Evolutionary conservation across 345 rosid genomes (phyloP).

Genomic region (Sonneratia alba): DNA sequence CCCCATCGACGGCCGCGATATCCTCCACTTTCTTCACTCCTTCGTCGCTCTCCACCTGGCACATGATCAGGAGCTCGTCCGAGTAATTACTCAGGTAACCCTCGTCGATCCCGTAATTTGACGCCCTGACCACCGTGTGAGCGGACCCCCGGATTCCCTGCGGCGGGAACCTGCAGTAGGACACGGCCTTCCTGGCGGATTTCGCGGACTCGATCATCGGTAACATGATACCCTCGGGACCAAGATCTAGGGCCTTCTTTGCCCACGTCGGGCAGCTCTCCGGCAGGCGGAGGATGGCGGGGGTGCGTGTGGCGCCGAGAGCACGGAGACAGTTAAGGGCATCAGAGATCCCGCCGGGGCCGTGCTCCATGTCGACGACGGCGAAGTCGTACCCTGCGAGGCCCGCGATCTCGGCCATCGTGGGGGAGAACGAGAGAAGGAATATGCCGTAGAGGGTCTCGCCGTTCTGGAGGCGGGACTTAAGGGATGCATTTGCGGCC

Average conservation of each 20-base stretch:
- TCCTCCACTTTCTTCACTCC: conserved; percentile 59
- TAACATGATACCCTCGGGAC: conserved; percentile 88
- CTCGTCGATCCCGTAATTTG: conserved; percentile 71
- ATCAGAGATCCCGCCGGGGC: conserved; percentile 74
- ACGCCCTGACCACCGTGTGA: conserved; percentile 73
- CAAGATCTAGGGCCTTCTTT: conserved; percentile 81
- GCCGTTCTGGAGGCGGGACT: conserved; percentile 63
- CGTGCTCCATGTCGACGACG: conserved; percentile 93
- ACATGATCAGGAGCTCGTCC: conserved; percentile 70
- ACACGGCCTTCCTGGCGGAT: conserved; percentile 61
- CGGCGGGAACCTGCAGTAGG: conserved; percentile 78
- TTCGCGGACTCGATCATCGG: conserved; percentile 73
- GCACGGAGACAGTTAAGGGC: conserved; percentile 62
- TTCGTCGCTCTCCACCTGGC: conserved; percentile 75
- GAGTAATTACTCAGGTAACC: conserved; percentile 61
- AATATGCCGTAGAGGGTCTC: conserved; percentile 78
- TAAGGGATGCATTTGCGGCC: conserved; percentile 30
- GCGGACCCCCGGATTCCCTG: conserved; percentile 78
- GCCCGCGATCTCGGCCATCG: conserved; percentile 78
- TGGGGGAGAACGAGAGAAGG: conserved; percentile 81
- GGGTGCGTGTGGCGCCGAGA: conserved; percentile 45
- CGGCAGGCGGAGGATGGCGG: conserved; percentile 71
- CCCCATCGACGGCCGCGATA: conserved; percentile 76
- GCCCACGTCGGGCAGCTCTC: conserved; percentile 69
- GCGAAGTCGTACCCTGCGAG: conserved; percentile 81